phyloP scores from a whole-genome alignment of 495 filamentous ascomycete species.

The Aspergillus asperescens region DNA sequence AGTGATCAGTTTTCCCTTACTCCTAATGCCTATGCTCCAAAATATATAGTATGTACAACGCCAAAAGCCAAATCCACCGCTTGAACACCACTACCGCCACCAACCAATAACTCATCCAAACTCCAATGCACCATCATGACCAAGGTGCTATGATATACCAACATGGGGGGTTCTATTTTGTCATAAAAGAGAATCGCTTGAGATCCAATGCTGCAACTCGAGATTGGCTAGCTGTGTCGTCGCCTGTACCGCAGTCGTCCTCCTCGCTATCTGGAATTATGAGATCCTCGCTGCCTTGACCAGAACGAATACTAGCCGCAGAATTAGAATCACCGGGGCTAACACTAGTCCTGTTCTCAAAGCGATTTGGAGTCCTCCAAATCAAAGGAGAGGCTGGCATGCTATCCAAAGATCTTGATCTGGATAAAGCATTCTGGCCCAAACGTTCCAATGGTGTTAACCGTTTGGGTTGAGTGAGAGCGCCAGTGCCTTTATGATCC shows the following conservation, averaged over 20 bases:
- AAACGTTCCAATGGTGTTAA: slow-evolving; percentile 47
- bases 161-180: slow-evolving; percentile 21
- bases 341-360: neutral
- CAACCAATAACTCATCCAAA: slow-evolving; percentile 5
- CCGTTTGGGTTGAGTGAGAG: slow-evolving; percentile 23
- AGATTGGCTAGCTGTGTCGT: slow-evolving; percentile 11
- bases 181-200: slow-evolving; percentile 50
- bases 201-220: slow-evolving; percentile 39
- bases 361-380: neutral
- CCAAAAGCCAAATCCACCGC: neutral
- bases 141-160: neutral
- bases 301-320: slow-evolving; percentile 1
- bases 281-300: slow-evolving; percentile 69
- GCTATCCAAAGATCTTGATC: slow-evolving; percentile 35
- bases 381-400: slow-evolving; percentile 17
- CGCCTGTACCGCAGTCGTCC: slow-evolving; percentile 35
- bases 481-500: slow-evolving; percentile 6
- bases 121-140: slow-evolving; percentile 4
- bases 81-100: too few relatives aligned
- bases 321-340: neutral
- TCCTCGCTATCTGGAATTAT: slow-evolving; percentile 68
- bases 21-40: neutral
- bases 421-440: slow-evolving; percentile 40
- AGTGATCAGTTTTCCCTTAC: neutral
- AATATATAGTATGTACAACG: neutral